Evolutionary conservation across 768 basidiomycete species (phyloP).

Genomic region (Baorangia bicolor): DNA sequence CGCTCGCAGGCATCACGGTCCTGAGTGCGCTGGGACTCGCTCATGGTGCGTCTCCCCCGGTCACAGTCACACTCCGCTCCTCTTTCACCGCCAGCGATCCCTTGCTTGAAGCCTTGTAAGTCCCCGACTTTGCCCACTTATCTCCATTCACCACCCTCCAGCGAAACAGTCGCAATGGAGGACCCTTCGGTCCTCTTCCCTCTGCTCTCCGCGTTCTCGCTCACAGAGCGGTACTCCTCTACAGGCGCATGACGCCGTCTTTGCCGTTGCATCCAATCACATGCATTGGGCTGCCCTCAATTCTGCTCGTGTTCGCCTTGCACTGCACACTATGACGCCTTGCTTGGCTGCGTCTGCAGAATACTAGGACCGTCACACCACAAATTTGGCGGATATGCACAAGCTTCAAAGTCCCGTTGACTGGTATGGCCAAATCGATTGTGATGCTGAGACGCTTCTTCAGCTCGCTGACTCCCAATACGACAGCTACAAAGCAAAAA

Average conservation of each 20-base stretch:
- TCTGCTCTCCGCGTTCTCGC: slow-evolving; percentile 59
- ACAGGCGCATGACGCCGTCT: slow-evolving; percentile 42
- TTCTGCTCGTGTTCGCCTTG: slow-evolving; percentile 69
- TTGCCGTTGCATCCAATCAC: slow-evolving; percentile 43
- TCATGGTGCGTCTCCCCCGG: slow-evolving; percentile 29
- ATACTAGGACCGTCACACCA: slow-evolving; percentile 52
- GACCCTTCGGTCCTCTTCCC: slow-evolving; percentile 74
- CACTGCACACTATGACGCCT: slow-evolving; percentile 75
- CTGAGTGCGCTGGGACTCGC: slow-evolving; percentile 15
- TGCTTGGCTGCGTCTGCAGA: slow-evolving; percentile 83
- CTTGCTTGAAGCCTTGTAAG: slow-evolving; percentile 32
- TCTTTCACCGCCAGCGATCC: slow-evolving; percentile 29
- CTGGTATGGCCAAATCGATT: slow-evolving; percentile 76
- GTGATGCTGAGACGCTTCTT: slow-evolving; percentile 60
- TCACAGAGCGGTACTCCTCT: slow-evolving; percentile 47
- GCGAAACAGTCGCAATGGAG: slow-evolving; percentile 80
- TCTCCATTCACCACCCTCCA: slow-evolving; percentile 31
- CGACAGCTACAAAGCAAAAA: slow-evolving; percentile 35
- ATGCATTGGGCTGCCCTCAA: slow-evolving; percentile 49
- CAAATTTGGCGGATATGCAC: slow-evolving; percentile 21
- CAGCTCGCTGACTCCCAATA: slow-evolving; percentile 52
- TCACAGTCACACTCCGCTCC: slow-evolving; percentile 30
- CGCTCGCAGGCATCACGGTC: slow-evolving; percentile 16
- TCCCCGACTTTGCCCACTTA: background rate
- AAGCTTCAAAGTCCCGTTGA: slow-evolving; percentile 57